Evolutionary conservation across 768 basidiomycete species (phyloP).

Genomic region (Lenzites betulinus): DNA sequence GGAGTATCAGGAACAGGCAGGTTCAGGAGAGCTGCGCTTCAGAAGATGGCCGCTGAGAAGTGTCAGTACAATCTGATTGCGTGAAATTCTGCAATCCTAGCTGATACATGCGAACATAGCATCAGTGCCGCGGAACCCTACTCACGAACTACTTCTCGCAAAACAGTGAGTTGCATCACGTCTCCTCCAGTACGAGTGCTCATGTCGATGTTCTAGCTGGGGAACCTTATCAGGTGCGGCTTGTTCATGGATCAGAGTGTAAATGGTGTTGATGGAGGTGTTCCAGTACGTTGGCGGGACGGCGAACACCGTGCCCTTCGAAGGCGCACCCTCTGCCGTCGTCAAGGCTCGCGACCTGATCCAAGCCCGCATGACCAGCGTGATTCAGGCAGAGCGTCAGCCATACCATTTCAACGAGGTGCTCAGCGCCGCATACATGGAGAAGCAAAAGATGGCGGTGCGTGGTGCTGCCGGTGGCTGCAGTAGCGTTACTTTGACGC

Average conservation of each 20-base stretch:
- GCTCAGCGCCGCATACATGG: conserved; percentile 82
- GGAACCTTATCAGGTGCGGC: conserved; percentile 71
- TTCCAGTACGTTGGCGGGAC: conserved; percentile 76
- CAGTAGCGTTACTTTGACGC: not conserved
- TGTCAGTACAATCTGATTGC: conserved; percentile 42
- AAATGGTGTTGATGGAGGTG: not conserved
- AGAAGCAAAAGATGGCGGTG: conserved; percentile 82
- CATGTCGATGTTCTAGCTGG: conserved; percentile 51
- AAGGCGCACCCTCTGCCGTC: conserved; percentile 59
- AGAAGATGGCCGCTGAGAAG: conserved; percentile 70
- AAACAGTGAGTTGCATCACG: conserved; percentile 47
- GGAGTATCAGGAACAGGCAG: conserved; percentile 68
- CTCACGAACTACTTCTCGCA: conserved; percentile 86
- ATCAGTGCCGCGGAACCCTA: conserved; percentile 71
- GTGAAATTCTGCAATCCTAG: not conserved
- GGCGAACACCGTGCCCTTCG: conserved; percentile 69
- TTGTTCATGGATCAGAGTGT: not conserved
- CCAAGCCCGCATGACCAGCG: conserved; percentile 45
- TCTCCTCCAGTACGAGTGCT: conserved; percentile 1
- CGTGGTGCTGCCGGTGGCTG: conserved; percentile 27
- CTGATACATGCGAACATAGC: conserved; percentile 41
- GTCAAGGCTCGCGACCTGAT: conserved; percentile 60
- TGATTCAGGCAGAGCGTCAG: conserved; percentile 42
- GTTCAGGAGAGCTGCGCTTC: conserved; percentile 56
- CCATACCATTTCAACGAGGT: conserved; percentile 69